Conservation (phyloP, 2,329 filamentous ascomycete genomes). For the Trichoderma arundinaceum region DNA sequence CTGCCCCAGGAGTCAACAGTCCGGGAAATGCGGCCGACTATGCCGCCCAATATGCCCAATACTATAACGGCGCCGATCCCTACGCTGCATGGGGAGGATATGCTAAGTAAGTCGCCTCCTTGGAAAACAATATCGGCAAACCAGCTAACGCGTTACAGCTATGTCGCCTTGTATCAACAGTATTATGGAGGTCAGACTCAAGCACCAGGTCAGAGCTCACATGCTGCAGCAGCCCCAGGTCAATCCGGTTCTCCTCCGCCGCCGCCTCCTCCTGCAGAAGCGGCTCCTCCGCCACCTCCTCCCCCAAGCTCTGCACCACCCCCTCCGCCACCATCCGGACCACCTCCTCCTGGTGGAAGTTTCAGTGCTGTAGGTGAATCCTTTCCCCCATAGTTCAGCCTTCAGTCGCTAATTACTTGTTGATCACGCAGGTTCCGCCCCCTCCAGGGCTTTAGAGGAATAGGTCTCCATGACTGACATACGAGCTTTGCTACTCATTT, state of each 20-base stretch:
- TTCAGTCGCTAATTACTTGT: not conserved
- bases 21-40: slow-evolving; percentile 61
- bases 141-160: slow-evolving; percentile 46
- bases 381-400: not conserved
- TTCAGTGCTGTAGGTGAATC: slow-evolving; percentile 67
- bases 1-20: slow-evolving; percentile 42
- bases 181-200: slow-evolving; percentile 61
- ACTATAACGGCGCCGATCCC: slow-evolving; percentile 77
- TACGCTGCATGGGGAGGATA: slow-evolving; percentile 93
- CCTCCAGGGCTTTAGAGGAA: slow-evolving; percentile 57
- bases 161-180: slow-evolving; percentile 75
- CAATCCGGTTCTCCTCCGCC: slow-evolving; percentile 58
- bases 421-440: slow-evolving; percentile 56
- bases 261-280: slow-evolving; percentile 63
- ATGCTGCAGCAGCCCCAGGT: slow-evolving; percentile 53
- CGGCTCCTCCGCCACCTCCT: slow-evolving; percentile 68
- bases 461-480: slow-evolving; percentile 29
- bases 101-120: slow-evolving; percentile 61
- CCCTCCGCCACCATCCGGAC: slow-evolving; percentile 56
- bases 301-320: slow-evolving; percentile 62
- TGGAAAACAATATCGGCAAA: not conserved
- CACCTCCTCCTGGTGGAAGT: slow-evolving; percentile 51
- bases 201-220: slow-evolving; percentile 53
- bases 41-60: slow-evolving; percentile 81
- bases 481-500: slow-evolving; percentile 30